These are phyloP conservation scores for Colletotrichum chlorophyti DNA, from an alignment of 2,329 filamentous ascomycete species.

Conservation along the genomic window DNA sequence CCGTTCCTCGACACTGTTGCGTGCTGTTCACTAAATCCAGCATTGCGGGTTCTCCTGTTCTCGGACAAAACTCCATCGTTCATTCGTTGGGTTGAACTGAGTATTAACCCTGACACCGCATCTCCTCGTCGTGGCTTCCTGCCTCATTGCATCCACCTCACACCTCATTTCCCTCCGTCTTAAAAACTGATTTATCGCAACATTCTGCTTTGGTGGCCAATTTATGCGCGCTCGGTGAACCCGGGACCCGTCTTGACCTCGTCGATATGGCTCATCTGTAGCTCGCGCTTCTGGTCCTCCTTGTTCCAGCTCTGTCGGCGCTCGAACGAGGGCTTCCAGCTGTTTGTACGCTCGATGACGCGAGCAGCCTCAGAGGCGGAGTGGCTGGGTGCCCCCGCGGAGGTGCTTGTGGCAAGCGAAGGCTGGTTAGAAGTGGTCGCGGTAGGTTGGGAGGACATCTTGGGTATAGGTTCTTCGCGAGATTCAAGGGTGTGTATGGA, in stretches of 20 bases:
- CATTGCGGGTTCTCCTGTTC: too few species aligned
- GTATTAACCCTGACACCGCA: too few species aligned
- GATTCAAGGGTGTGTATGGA: too few species aligned
- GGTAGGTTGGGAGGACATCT: conserved; percentile 10
- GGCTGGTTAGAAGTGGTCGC: not conserved
- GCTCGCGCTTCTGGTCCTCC: conserved; percentile 59
- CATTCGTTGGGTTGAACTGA: too few species aligned
- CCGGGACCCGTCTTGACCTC: conserved; percentile 45
- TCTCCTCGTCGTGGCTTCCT: too few species aligned
- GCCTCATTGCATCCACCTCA: too few species aligned
- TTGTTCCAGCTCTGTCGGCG: conserved; percentile 59
- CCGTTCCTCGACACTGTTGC: too few species aligned
- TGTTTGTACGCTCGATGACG: conserved; percentile 41
- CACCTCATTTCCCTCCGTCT: too few species aligned
- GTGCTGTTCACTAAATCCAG: too few species aligned
- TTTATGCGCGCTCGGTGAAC: conserved; percentile 46
- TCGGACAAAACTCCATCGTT: too few species aligned
- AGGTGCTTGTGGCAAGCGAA: not conserved
- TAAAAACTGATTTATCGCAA: not conserved
- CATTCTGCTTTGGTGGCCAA: too few species aligned
- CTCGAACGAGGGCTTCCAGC: conserved; percentile 55
- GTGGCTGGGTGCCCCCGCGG: too few species aligned
- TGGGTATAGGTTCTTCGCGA: not conserved
- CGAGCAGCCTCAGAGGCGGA: conserved; percentile 37
- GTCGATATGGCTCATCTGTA: conserved; percentile 54